Evolutionary conservation across 129 eudicot genomes (phyloP), one percentile per base, ranked within the genome.

Genomic region (sunflower (Helianthus annuus)): DNA sequence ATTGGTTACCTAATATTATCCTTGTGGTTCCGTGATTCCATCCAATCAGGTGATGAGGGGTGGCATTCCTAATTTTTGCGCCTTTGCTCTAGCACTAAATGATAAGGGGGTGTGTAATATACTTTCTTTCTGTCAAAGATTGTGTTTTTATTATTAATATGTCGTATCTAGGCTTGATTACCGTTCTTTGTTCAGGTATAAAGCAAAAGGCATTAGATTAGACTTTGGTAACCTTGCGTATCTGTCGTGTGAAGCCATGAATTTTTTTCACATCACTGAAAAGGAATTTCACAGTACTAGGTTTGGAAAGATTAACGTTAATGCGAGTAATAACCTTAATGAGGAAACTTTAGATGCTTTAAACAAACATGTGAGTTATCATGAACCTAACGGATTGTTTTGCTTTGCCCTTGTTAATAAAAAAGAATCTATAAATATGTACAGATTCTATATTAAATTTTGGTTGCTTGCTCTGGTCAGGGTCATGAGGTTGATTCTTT

Each of bases 151-250:
- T 27, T 14, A 14, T 70, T 53, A 46, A 6, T 44, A 24, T 44
- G 57, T 42, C 69, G 22, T 57, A 16, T 55, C 17, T 27, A 44
- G n/a, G 16, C 39, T 32, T 79, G 15, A 48, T 48, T 40, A 53
- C 29, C 60, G 48, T 39, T 32, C 51, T 76, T 6, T 24, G 7
- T 81, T 79, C 84, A 95, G 99, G 86, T 95, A 95, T 64, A 88
- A 83, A 80, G 99, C 99, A 70, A 61, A 73, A 51, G 99, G 99
- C 64, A 83, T 95, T 74, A 86, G 99, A 68, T 65, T 95, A 76
- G 99, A 95, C 77, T 95, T 97, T 10, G 99, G 99, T 54, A 97
- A 95, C 80, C 97, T 95, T 80, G 96, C 99, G 15, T 95, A 95
- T 83, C 79, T 85, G 70, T 95, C 99, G 66, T 86, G 96, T 76